Conservation (phyloP, 1,284 basidiomycete genomes). For the Leccinum subrobustum region DNA sequence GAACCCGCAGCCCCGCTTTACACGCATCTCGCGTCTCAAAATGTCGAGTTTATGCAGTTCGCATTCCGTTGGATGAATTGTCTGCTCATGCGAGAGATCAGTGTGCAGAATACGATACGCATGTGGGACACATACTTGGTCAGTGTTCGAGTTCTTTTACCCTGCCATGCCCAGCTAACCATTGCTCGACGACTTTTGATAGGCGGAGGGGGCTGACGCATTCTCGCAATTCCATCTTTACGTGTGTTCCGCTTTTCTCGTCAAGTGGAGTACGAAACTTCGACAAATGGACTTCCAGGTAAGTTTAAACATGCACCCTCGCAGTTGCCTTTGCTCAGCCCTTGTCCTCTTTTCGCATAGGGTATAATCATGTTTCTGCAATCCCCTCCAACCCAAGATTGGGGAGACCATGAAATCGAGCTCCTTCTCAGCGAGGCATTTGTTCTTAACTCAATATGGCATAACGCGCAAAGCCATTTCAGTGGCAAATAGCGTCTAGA, state of each 20-base stretch:
- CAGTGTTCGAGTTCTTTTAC: constrained; percentile 28
- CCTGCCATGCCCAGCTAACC: neutral
- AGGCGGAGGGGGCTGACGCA: constrained; percentile 94
- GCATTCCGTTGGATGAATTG: constrained; percentile 99
- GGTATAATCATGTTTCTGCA: constrained; percentile 99
- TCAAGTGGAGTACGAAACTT: constrained; percentile 88
- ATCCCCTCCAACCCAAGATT: constrained; percentile 90
- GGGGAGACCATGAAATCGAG: constrained; percentile 96
- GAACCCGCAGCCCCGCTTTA: constrained; percentile 68
- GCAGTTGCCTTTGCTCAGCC: constrained; percentile 7
- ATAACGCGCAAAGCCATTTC: constrained; percentile 92
- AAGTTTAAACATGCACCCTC: constrained; percentile 7
- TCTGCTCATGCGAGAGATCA: constrained; percentile 93
- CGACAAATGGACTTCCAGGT: constrained; percentile 97
- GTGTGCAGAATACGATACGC: constrained; percentile 89
- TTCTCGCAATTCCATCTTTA: constrained; percentile 97
- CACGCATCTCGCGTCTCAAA: constrained; percentile 81
- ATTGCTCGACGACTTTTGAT: neutral
- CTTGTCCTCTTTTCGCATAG: constrained; percentile 39
- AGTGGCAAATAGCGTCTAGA: constrained; percentile 37
- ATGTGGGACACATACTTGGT: constrained; percentile 99
- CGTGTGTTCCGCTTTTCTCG: constrained; percentile 93
- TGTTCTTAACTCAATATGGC: constrained; percentile 91
- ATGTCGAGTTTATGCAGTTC: constrained; percentile 98
- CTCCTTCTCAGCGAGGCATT: constrained; percentile 95